Conservation (phyloP, 75 land plant species). For the Pinus tabuliformis region DNA sequence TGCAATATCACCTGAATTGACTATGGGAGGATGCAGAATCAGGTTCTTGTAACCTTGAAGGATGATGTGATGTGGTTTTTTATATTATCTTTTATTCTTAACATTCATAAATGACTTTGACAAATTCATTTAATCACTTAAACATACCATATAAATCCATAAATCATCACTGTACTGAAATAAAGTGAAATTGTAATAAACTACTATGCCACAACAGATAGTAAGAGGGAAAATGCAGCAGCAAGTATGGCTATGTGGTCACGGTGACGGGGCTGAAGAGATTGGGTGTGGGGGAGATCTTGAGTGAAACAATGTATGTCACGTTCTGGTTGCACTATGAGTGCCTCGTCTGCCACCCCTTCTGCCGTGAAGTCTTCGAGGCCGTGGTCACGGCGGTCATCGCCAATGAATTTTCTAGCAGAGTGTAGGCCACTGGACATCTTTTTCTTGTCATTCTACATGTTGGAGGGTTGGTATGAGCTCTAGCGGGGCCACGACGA, state of each 20-base stretch:
- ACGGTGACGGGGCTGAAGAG: neutral
- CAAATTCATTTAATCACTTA: too few species aligned
- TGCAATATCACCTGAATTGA: too few species aligned
- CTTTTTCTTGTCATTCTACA: neutral
- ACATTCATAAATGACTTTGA: too few species aligned
- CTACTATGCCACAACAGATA: too few species aligned
- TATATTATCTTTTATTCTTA: too few species aligned
- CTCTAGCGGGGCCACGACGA: neutral
- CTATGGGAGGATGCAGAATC: too few species aligned
- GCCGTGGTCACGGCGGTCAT: neutral
- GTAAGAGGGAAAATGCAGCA: neutral
- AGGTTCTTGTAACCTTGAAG: too few species aligned
- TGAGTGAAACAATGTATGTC: neutral
- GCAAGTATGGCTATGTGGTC: neutral
- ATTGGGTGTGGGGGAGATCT: neutral
- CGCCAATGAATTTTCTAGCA: neutral
- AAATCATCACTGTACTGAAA: too few species aligned
- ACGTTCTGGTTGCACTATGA: neutral
- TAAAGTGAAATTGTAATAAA: too few species aligned
- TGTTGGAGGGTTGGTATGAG: neutral
- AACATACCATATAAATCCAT: too few species aligned
- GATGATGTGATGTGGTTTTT: too few species aligned
- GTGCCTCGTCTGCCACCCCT: neutral
- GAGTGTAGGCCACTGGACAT: neutral
- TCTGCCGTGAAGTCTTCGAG: neutral